phyloP scores from a whole-genome alignment of 2,329 filamentous ascomycete species.

The Cercospora sojina region DNA sequence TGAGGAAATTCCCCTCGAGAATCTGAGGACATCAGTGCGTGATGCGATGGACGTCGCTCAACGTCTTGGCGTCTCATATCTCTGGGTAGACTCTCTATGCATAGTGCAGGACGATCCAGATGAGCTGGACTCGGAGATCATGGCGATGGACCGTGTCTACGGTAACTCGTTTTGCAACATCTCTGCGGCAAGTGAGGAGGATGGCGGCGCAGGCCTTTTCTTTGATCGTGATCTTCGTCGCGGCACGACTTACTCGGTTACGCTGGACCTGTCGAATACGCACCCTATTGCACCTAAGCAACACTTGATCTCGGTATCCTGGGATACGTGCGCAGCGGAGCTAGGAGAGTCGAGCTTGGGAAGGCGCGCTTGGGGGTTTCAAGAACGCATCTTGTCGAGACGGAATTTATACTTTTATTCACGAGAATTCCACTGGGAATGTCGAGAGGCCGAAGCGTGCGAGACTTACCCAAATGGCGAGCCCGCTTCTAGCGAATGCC shows the following conservation, averaged over 20 bases:
- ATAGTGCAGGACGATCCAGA: slow-evolving; percentile 18
- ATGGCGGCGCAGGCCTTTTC: background rate
- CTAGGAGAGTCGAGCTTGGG: background rate
- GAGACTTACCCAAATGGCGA: slow-evolving; percentile 11
- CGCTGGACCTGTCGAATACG: background rate
- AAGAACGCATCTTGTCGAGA: slow-evolving; percentile 10
- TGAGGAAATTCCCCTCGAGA: background rate
- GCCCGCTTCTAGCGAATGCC: slow-evolving; percentile 1
- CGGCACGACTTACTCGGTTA: background rate
- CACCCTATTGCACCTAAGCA: background rate
- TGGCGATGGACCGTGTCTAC: slow-evolving; percentile 14
- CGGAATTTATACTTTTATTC: slow-evolving; percentile 6
- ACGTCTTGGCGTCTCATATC: background rate
- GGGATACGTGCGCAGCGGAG: background rate
- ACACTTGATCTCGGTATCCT: background rate
- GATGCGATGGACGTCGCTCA: background rate
- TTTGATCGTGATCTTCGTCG: background rate
- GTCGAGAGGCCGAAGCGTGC: slow-evolving; percentile 3
- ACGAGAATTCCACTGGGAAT: slow-evolving; percentile 12
- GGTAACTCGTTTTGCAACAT: slow-evolving; percentile 8
- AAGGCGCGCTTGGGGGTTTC: slow-evolving; percentile 12
- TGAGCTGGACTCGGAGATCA: slow-evolving; percentile 20
- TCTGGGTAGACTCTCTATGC: slow-evolving; percentile 21
- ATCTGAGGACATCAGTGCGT: background rate
- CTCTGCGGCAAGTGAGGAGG: background rate